Base-by-base conservation (phyloP, 805 yeast species). In the Myxozyma kluyveri region DNA sequence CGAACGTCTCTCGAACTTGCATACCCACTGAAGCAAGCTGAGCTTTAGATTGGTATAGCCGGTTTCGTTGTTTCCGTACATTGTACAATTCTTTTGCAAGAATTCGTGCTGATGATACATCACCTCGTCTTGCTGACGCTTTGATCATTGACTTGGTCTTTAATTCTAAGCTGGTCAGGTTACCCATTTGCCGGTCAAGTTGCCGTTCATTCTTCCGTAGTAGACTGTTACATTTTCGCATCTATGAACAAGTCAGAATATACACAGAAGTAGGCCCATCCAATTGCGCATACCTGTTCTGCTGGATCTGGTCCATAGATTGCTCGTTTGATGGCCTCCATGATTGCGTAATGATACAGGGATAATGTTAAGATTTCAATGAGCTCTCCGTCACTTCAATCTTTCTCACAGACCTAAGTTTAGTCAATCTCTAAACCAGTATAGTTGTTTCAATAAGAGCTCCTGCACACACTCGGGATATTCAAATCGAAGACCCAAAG, bases 251-350 rank as follows among this genome's bases (percentile, higher is more conserved):
- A 35, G 38, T 35, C 38, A 18, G 42, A n/a, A 6, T 19, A 7
- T 18, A 10, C 14, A 6, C 23, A 6, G 6, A 18, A 4, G 42
- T 21, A 12, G 19, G n/a, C 35, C n/a, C 39, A 35, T 21, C 6
- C 39, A 12, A 35, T 21, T 12, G 39, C 12, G 39, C 19, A 7
- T 68, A 76, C 83, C 63, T 85, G 95, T 63, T 88, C 98, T 64
- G 84, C 84, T 38, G 97, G 96, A 65, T 90, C 96, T 0, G 98
- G 97, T 0, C 99, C 99, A 85, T 95, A 91, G 35, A 91, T 83
- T 3, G 90, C 86, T 66, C 84, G 83, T 71, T 88, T 90, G 31
- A 91, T 68, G 67, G 76, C 84, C 65, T 91, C 88, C 98, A 91
- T 91, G 27, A n/a, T 33, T 10, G 6, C 14, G 14, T 9, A 9